phyloP scores from a whole-genome alignment of 2,329 filamentous ascomycete genomes.

The Aspergillus tamarii region DNA sequence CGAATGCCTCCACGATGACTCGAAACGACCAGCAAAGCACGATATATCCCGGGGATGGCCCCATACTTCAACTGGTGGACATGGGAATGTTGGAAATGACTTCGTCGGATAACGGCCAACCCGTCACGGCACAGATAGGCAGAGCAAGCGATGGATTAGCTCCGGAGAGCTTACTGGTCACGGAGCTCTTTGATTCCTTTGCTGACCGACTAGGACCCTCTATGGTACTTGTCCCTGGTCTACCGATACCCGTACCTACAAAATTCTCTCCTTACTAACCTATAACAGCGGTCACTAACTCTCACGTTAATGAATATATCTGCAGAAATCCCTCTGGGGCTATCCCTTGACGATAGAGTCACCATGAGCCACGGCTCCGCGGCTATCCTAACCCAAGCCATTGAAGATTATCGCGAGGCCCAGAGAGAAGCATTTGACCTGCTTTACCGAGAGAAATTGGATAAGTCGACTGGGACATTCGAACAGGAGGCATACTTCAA shows the following conservation, averaged over 20 bases:
- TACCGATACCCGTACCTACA: not conserved
- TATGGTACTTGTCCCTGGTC: slow-evolving; percentile 57
- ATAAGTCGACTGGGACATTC: slow-evolving; percentile 66
- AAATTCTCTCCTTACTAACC: slow-evolving; percentile 15
- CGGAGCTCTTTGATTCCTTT: slow-evolving; percentile 89
- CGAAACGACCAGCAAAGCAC: slow-evolving; percentile 18
- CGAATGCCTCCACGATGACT: slow-evolving; percentile 6
- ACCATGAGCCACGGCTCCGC: slow-evolving; percentile 77
- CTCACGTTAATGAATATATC: slow-evolving; percentile 88
- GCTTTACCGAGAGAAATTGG: slow-evolving; percentile 78
- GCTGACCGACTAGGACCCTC: slow-evolving; percentile 86
- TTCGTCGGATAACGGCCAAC: not conserved
- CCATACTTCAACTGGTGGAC: not conserved
- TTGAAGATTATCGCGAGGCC: slow-evolving; percentile 76
- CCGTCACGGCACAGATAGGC: not conserved
- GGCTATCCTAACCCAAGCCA: slow-evolving; percentile 76
- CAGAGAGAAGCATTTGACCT: slow-evolving; percentile 74
- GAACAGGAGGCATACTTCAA: slow-evolving; percentile 90
- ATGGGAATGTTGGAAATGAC: not conserved
- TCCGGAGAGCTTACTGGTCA: slow-evolving; percentile 49
- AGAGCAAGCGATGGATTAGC: fast-evolving
- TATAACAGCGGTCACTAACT: slow-evolving; percentile 73
- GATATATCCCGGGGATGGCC: not conserved
- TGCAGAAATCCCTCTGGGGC: slow-evolving; percentile 79
- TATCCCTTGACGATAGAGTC: slow-evolving; percentile 67